Percentiles rank a stretch among this genome's conserved stretches.
Conservation (phyloP, 257 asterid genomes). For the Penstemon barbatus region DNA sequence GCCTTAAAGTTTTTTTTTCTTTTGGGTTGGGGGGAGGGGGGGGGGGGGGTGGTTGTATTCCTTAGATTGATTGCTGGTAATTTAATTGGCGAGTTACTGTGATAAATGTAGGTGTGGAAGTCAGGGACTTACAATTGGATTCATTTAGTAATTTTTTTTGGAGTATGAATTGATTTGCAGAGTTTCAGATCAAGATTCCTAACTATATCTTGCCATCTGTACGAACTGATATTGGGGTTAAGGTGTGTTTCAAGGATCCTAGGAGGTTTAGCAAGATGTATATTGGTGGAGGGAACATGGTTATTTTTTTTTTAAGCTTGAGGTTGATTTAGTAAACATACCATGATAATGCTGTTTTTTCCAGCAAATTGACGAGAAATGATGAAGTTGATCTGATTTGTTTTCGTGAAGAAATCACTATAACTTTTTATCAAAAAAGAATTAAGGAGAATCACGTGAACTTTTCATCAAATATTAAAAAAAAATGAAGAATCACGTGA, state of each 20-base stretch:
- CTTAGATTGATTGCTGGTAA: neutral
- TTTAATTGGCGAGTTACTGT: neutral
- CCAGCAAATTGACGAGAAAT: neutral
- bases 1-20: no score
- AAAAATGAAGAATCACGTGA: no score
- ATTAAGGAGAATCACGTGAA: no score
- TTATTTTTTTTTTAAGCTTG: neutral
- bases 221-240: constrained; percentile 17
- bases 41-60: neutral
- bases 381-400: constrained; percentile 8
- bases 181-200: neutral
- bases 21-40: neutral
- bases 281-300: neutral
- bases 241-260: constrained; percentile 16
- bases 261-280: no score
- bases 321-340: neutral
- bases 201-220: neutral
- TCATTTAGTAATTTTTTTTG: constrained; percentile 5
- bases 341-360: constrained; percentile 10
- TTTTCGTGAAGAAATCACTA: neutral
- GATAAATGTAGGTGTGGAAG: neutral
- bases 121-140: constrained; percentile 14
- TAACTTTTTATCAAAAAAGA: neutral
- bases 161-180: constrained; percentile 8
- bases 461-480: no score